These are phyloP conservation scores for Grifola frondosa DNA, from an alignment of 1,284 basidiomycete species.

Conservation along the genomic window DNA sequence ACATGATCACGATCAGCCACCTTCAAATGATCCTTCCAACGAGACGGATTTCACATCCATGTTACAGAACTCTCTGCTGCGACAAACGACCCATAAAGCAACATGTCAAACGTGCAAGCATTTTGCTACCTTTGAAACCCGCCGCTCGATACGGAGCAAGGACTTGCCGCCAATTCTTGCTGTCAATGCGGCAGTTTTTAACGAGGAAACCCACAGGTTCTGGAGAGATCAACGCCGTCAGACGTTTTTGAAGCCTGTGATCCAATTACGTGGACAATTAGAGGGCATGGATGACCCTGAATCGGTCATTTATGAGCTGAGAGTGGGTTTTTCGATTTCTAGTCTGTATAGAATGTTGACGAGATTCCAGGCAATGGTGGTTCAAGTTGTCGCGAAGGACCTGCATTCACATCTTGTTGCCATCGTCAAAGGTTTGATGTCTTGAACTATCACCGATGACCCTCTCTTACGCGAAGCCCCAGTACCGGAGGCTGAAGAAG, in stretches of 20 bases:
- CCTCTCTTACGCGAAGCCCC: not conserved
- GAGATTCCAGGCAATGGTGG: constrained; percentile 66
- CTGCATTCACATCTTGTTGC: constrained; percentile 87
- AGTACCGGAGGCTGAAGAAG: constrained; percentile 68
- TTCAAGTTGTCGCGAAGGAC: constrained; percentile 79
- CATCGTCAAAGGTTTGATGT: constrained; percentile 68
- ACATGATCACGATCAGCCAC: constrained; percentile 17
- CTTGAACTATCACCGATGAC: not conserved
- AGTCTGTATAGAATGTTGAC: not conserved
- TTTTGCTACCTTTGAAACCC: constrained; percentile 71
- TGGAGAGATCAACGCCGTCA: constrained; percentile 72
- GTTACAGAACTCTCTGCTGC: constrained; percentile 75
- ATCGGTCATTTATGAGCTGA: constrained; percentile 66
- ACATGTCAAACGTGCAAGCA: constrained; percentile 84
- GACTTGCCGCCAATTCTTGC: constrained; percentile 85
- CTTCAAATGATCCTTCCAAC: constrained; percentile 50
- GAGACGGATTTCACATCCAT: constrained; percentile 68
- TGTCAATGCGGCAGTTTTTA: constrained; percentile 83
- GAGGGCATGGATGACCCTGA: constrained; percentile 59
- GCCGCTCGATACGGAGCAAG: constrained; percentile 65
- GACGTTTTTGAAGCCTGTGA: constrained; percentile 54
- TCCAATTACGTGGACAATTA: constrained; percentile 58
- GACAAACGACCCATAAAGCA: constrained; percentile 83
- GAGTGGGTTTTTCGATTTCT: constrained; percentile 45
- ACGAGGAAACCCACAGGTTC: constrained; percentile 70